phyloP scores from a whole-genome alignment of 1,139 yeast genomes.

The Zygosaccharomyces sapae region DNA sequence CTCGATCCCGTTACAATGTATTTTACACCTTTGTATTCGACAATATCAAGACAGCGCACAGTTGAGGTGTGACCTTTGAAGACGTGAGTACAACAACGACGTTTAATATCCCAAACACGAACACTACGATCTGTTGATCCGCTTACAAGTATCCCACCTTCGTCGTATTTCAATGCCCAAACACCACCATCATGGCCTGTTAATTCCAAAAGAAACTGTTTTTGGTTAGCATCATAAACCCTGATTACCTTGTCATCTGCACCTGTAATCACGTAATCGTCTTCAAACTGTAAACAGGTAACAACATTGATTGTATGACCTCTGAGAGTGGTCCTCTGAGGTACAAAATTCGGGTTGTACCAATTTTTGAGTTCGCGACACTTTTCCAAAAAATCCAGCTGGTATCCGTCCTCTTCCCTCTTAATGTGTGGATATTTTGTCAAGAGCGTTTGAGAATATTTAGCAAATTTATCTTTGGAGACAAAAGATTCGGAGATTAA shows the following conservation, averaged over 20 bases:
- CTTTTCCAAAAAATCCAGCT: constrained; percentile 44
- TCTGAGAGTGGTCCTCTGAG: constrained; percentile 62
- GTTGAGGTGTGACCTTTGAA: constrained; percentile 91
- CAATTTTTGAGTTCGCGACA: constrained; percentile 66
- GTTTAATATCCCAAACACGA: constrained; percentile 75
- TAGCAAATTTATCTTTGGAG: constrained; percentile 29
- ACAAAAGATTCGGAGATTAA: constrained; percentile 53
- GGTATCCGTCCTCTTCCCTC: constrained; percentile 31
- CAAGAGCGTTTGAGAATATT: constrained; percentile 18
- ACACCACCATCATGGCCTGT: constrained; percentile 96
- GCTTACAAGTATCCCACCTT: constrained; percentile 58
- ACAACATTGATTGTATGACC: constrained; percentile 83
- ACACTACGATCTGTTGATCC: constrained; percentile 93
- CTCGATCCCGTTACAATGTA: constrained; percentile 87
- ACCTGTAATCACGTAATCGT: constrained; percentile 86
- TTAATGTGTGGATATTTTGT: constrained; percentile 20
- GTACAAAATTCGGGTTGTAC: constrained; percentile 72
- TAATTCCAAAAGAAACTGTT: constrained; percentile 61
- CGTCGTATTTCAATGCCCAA: constrained; percentile 86
- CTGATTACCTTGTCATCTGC: constrained; percentile 83
- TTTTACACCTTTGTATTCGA: constrained; percentile 58
- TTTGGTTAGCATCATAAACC: constrained; percentile 74
- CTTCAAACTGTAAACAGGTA: constrained; percentile 91
- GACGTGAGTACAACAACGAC: constrained; percentile 56
- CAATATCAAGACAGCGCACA: constrained; percentile 82